These are phyloP conservation scores for Mycena leptocephala DNA, from an alignment of 768 basidiomycete genomes.

Conservation along the genomic window DNA sequence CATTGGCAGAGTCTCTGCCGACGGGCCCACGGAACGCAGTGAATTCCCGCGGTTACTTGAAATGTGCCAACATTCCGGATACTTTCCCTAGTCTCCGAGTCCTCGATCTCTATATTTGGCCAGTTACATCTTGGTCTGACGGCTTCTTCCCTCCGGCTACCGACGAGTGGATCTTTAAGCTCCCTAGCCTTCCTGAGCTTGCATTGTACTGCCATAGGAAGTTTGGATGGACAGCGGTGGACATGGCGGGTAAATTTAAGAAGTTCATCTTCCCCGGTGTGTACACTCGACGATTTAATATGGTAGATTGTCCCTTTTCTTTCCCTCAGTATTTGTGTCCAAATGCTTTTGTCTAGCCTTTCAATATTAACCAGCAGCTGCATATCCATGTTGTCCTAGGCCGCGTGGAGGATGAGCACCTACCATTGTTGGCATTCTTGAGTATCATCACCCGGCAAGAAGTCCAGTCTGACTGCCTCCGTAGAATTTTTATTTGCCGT, in stretches of 20 bases:
- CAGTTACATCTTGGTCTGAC: conserved; percentile 28
- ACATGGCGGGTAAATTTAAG: background rate
- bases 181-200: conserved; percentile 23
- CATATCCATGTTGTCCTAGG: background rate
- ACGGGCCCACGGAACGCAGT: too few species aligned
- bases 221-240: conserved; percentile 23
- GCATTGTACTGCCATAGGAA: conserved; percentile 10
- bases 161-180: background rate
- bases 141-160: background rate
- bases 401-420: too few species aligned
- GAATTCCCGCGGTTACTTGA: conserved; percentile 25
- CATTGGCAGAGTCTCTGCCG: too few species aligned
- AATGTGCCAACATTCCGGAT: background rate
- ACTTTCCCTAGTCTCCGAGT: conserved; percentile 22
- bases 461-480: background rate
- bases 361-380: background rate
- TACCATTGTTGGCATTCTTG: background rate
- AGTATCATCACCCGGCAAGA: background rate
- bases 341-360: background rate
- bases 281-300: background rate
- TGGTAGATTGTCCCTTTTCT: background rate
- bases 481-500: too few species aligned
- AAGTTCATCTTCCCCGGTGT: background rate
- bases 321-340: background rate
- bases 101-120: conserved; percentile 12